Evolutionary conservation across 2,329 filamentous ascomycete species (phyloP).

Genomic region (Venturia pyrina): DNA sequence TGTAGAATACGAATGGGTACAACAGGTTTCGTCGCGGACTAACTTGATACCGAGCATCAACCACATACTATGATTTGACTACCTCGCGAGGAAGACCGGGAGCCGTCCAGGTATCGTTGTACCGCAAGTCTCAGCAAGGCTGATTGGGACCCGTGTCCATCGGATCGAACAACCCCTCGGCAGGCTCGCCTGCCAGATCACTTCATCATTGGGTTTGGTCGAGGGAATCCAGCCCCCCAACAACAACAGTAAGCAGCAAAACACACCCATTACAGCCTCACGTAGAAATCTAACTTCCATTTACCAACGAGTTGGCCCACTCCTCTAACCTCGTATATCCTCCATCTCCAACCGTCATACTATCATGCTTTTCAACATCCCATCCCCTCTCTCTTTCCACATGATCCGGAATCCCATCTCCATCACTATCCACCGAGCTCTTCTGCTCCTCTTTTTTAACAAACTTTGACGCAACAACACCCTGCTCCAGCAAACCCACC

Average conservation of each 20-base stretch:
- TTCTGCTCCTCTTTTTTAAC: not conserved
- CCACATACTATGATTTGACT: not conserved
- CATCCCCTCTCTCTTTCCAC: slow-evolving; percentile 36
- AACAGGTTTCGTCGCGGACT: not conserved
- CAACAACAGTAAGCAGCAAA: not conserved
- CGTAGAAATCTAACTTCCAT: not conserved
- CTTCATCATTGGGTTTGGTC: not conserved
- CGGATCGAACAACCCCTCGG: not conserved
- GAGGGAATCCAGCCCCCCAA: not conserved
- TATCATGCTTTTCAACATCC: slow-evolving; percentile 27
- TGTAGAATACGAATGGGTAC: not conserved
- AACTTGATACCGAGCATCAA: not conserved
- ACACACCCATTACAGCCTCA: not conserved
- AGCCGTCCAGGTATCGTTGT: not conserved
- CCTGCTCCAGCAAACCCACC: slow-evolving; percentile 8
- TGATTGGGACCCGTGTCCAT: not conserved
- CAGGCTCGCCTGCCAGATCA: not conserved
- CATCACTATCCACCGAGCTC: slow-evolving; percentile 34
- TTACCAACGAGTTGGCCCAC: slow-evolving; percentile 39
- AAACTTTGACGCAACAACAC: slow-evolving; percentile 17
- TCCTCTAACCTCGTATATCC: slow-evolving; percentile 40
- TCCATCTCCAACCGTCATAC: slow-evolving; percentile 30
- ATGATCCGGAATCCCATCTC: slow-evolving; percentile 41
- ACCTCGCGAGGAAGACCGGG: not conserved
- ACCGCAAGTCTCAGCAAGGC: not conserved